Percentiles rank a stretch among this genome's conserved stretches.
These are phyloP conservation scores for Neofusicoccum parvum DNA, from an alignment of 2,329 filamentous ascomycete species.

Conservation along the genomic window DNA sequence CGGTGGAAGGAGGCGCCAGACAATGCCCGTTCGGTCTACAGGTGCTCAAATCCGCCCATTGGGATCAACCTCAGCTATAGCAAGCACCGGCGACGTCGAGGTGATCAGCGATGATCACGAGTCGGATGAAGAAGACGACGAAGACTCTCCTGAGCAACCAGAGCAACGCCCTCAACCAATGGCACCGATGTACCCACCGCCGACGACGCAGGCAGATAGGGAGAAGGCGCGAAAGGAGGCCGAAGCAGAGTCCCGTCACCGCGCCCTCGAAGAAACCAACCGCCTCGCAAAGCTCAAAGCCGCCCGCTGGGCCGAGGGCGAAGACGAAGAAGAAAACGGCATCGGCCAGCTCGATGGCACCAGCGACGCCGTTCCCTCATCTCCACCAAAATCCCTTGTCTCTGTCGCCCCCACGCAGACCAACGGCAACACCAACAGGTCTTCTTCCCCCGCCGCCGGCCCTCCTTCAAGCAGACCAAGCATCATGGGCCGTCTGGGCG, in stretches of 20 bases:
- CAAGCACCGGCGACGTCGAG: constrained; percentile 34
- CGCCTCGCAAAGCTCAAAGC: constrained; percentile 14
- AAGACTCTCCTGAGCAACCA: neutral
- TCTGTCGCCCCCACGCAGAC: neutral
- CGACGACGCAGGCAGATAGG: constrained; percentile 23
- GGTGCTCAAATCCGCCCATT: constrained; percentile 32
- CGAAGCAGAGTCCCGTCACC: neutral
- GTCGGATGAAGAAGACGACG: constrained; percentile 24
- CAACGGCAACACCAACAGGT: neutral
- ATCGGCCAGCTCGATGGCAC: neutral
- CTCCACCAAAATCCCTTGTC: neutral
- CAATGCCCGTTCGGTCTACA: constrained; percentile 28
- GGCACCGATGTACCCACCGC: constrained; percentile 23
- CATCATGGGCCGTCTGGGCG: constrained; percentile 2
- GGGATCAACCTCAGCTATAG: constrained; percentile 28
- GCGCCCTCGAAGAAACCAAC: constrained; percentile 7
- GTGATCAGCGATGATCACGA: constrained; percentile 36
- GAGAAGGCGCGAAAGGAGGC: neutral
- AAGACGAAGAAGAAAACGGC: neutral
- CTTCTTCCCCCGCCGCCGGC: neutral
- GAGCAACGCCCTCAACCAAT: neutral
- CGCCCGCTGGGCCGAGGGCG: neutral
- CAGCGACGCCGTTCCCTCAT: constrained; percentile 1
- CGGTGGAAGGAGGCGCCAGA: constrained; percentile 30
- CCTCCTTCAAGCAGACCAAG: constrained; percentile 23